phyloP scores from a whole-genome alignment of 129 eudicot species.

The Erigeron canadensis region DNA sequence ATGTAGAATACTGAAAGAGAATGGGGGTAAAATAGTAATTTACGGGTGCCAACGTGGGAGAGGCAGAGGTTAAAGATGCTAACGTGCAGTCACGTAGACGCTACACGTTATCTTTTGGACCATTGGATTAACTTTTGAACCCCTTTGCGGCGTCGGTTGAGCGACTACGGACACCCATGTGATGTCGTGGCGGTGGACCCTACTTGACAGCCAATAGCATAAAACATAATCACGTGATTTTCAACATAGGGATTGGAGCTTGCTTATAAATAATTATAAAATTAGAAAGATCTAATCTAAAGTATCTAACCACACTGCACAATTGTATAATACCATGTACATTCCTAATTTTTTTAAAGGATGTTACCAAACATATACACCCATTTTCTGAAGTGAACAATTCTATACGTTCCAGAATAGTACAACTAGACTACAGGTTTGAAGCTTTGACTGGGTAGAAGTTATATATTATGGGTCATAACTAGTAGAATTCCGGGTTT shows the following conservation, averaged over 20 bases:
- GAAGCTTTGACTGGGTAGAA: too few relatives aligned
- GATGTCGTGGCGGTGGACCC: slow-evolving; percentile 38
- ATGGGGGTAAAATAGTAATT: slow-evolving; percentile 3
- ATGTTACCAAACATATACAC: too few relatives aligned
- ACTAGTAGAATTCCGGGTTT: too few relatives aligned
- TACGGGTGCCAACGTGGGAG: slow-evolving; percentile 17
- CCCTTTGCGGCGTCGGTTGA: slow-evolving; percentile 45
- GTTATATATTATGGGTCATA: too few relatives aligned
- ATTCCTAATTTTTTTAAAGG: too few relatives aligned
- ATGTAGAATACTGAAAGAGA: background rate
- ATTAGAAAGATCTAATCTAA: slow-evolving; percentile 3
- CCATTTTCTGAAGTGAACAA: too few relatives aligned
- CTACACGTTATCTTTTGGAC: slow-evolving; percentile 35
- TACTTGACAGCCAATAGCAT: slow-evolving; percentile 43
- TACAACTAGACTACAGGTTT: too few relatives aligned
- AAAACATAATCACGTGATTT: slow-evolving; percentile 46
- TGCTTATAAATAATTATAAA: slow-evolving; percentile 6
- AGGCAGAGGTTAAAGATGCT: slow-evolving; percentile 15
- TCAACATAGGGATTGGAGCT: slow-evolving; percentile 48
- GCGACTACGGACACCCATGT: slow-evolving; percentile 22
- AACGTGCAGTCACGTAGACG: slow-evolving; percentile 40
- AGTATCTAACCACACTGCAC: slow-evolving; percentile 18
- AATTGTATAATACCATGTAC: slow-evolving; percentile 10
- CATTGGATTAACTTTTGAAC: slow-evolving; percentile 27
- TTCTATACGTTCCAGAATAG: too few relatives aligned